Evolutionary conservation across 768 basidiomycete species (phyloP).

Genomic region (Hygrophoropsis aurantiaca): DNA sequence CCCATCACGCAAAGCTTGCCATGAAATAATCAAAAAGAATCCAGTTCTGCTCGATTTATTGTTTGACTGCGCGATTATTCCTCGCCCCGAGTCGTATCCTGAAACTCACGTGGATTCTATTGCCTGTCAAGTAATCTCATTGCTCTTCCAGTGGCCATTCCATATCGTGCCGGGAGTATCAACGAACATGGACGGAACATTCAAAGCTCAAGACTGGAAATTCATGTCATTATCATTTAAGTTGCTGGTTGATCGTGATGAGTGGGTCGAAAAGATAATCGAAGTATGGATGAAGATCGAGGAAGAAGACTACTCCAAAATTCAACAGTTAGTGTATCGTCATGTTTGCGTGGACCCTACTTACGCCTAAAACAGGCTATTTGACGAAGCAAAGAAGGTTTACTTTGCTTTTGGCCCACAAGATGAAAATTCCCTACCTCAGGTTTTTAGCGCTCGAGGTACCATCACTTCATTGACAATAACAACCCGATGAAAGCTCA

Average conservation of each 20-base stretch:
- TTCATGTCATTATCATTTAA: conserved; percentile 17
- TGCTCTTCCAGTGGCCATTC: conserved; percentile 22
- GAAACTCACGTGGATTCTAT: conserved; percentile 21
- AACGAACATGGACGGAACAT: conserved; percentile 8
- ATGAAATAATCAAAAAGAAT: conserved; percentile 16
- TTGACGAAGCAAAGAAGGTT: conserved; percentile 10
- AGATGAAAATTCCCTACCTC: conserved; percentile 7
- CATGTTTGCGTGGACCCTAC: not conserved
- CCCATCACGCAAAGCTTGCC: conserved; percentile 8
- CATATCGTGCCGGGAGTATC: conserved; percentile 22
- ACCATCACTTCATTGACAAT: not conserved
- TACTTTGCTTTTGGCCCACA: conserved; percentile 16
- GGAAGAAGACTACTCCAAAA: conserved; percentile 19
- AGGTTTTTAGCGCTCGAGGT: conserved; percentile 21
- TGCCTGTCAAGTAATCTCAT: conserved; percentile 21
- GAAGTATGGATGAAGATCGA: conserved; percentile 26
- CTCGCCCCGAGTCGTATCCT: conserved; percentile 27
- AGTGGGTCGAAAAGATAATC: conserved; percentile 25
- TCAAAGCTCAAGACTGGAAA: conserved; percentile 21
- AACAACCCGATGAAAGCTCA: not conserved
- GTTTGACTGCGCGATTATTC: conserved; percentile 23
- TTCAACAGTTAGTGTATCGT: conserved; percentile 13
- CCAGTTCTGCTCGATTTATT: conserved; percentile 20
- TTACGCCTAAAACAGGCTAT: conserved; percentile 10
- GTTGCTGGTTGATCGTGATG: conserved; percentile 24